Base-by-base conservation (phyloP, 495 filamentous ascomycete genomes). In the Penicillium desertorum region DNA sequence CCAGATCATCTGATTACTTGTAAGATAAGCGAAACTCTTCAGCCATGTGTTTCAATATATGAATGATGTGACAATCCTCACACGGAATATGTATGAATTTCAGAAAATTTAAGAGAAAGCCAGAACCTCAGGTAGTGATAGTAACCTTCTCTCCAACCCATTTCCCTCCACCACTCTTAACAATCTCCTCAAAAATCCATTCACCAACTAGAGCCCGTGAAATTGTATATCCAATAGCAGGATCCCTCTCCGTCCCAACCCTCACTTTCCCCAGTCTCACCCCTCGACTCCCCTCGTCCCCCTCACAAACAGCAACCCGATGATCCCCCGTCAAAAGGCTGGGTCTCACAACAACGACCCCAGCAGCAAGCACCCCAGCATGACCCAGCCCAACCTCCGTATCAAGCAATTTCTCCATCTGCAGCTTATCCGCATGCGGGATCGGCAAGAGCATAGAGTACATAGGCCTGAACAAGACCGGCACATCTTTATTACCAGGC, bases 101-200 rank as follows among this genome's bases (percentile, higher is more conserved):
- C n/a, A 39, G 9, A 16, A 39, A 39, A 17, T 9, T 9, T 9
- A 39, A 39, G n/a, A n/a, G 7, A 17, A 17, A n/a, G n/a, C 36
- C 5, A 17, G n/a, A 51, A 11, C 7, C 59, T 64, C 23, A 78
- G 51, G 62, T 62, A 25, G 73, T 75, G 34, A 79, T 51, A 19
- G 63, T 64, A 10, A 74, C 74, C 45, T 63, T 73, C 57, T 69
- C 62, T 12, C 74, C 74, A 45, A 62, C 62, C 73, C 72, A 79
- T 48, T 58, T 58, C 20, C 66, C 63, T 8, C 70, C 72, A 32
- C 66, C 70, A 7, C 59, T 55, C 25, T 60, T 52, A 8, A 79
- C 58, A 51, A 75, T 56, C 56, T 77, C 72, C 59, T 68, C 60
- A 56, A 71, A 79, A 41, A 79, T 65, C 70, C 75, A 79, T 49